Conservation (phyloP, 176 grass and related monocot genomes). For the Puya raimondii region DNA sequence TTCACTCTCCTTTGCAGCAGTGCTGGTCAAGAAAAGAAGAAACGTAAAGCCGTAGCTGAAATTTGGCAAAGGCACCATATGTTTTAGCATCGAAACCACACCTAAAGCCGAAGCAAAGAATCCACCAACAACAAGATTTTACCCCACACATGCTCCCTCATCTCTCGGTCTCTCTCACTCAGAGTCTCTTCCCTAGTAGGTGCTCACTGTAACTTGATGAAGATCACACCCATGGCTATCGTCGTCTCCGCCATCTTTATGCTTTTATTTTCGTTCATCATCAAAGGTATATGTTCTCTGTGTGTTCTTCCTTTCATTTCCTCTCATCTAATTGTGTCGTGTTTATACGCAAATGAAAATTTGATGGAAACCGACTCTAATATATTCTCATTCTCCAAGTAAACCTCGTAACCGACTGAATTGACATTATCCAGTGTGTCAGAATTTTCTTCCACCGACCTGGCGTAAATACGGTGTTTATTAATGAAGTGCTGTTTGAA, state of each 20-base stretch:
- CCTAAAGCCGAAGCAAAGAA: conserved; percentile 58
- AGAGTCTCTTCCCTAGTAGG: no score
- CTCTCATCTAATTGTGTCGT: background rate
- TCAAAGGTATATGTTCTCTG: background rate
- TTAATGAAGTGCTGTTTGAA: no score
- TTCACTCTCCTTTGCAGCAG: conserved; percentile 16
- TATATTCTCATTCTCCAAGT: no score
- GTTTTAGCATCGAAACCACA: conserved; percentile 12
- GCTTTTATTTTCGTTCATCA: conserved; percentile 1
- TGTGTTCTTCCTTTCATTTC: background rate
- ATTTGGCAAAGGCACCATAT: conserved; percentile 12
- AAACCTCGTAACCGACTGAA: no score
- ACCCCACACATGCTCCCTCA: background rate
- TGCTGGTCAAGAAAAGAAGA: conserved; percentile 42
- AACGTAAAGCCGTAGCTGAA: conserved; percentile 33
- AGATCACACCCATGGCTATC: conserved; percentile 8
- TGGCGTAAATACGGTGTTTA: no score
- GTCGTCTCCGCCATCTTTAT: conserved; percentile 7
- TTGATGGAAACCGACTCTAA: no score
- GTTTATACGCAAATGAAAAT: no score
- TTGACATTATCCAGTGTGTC: no score
- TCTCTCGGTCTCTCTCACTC: background rate
- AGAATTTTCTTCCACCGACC: no score
- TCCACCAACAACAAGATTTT: conserved; percentile 8
- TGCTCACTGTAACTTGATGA: background rate